Percentiles rank a stretch among this genome's conserved stretches.
phyloP scores from a whole-genome alignment of 2,329 filamentous ascomycete genomes.

The Exophiala dermatitidis region DNA sequence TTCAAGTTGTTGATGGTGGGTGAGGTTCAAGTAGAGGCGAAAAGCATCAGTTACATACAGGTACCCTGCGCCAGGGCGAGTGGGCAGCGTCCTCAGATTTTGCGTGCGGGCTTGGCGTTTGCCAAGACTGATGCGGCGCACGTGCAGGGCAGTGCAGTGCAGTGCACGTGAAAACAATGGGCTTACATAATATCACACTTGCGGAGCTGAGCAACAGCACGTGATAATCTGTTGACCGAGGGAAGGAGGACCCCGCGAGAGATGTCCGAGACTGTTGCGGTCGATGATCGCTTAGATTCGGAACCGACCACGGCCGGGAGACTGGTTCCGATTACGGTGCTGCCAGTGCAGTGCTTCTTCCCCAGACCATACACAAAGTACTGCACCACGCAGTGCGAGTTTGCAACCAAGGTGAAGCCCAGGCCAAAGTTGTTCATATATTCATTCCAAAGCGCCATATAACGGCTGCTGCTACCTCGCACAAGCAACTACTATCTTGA shows the following conservation, averaged over 20 bases:
- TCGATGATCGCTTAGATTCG: conserved; percentile 2
- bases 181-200: too few relatives aligned
- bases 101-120: conserved; percentile 13
- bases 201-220: not conserved
- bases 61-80: not conserved
- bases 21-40: not conserved
- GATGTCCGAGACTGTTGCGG: conserved; percentile 6
- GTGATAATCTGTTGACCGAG: not conserved
- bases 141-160: not conserved
- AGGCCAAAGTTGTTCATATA: too few relatives aligned
- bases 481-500: too few relatives aligned
- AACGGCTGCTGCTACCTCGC: too few relatives aligned
- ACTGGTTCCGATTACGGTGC: conserved; percentile 8
- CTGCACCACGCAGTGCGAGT: too few relatives aligned
- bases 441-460: too few relatives aligned
- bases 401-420: too few relatives aligned
- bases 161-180: too few relatives aligned
- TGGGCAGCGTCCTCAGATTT: not conserved
- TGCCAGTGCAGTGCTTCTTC: not conserved
- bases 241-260: not conserved
- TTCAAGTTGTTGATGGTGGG: not conserved
- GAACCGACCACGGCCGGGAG: not conserved
- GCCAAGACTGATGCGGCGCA: conserved; percentile 3
- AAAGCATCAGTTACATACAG: too few relatives aligned
- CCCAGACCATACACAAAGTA: not conserved